Conservation (phyloP, 1,139 yeast genomes). For the Entelexis sorbosivorans region DNA sequence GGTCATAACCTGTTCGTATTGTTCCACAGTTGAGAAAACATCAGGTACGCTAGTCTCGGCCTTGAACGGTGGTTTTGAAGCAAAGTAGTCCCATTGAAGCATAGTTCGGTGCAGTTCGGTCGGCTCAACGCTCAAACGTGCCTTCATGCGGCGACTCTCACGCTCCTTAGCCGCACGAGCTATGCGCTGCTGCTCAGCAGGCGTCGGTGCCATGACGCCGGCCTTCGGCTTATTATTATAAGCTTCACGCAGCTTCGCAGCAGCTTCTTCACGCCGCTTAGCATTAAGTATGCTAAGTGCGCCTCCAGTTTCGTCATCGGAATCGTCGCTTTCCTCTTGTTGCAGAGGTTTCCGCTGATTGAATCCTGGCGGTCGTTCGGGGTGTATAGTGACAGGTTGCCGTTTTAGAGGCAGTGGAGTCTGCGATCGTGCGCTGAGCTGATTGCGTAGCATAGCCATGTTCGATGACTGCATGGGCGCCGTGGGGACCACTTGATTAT, state of each 20-base stretch:
- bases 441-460: conserved; percentile 9
- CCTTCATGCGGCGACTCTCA: conserved; percentile 70
- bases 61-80: conserved; percentile 33
- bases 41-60: conserved; percentile 33
- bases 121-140: conserved; percentile 65
- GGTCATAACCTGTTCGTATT: conserved; percentile 57
- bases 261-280: conserved; percentile 12
- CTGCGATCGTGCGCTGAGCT: conserved; percentile 4
- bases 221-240: conserved; percentile 4
- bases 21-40: conserved; percentile 45
- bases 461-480: conserved; percentile 9
- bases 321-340: conserved; percentile 19
- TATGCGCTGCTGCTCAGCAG: background rate
- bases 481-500: conserved; percentile 14
- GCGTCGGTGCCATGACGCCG: background rate
- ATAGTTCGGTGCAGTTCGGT: conserved; percentile 62
- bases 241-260: conserved; percentile 6
- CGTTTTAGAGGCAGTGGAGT: background rate
- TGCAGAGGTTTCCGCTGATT: conserved; percentile 33
- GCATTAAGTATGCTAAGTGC: conserved; percentile 19
- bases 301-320: conserved; percentile 20
- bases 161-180: conserved; percentile 36
- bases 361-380: conserved; percentile 79
- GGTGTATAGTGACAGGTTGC: conserved; percentile 33
- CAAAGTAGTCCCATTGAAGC: conserved; percentile 71